Percentiles rank a stretch among this genome's conserved stretches.
Conservation (phyloP, 352 stramenopile genomes). For the Pythium aquatile region DNA sequence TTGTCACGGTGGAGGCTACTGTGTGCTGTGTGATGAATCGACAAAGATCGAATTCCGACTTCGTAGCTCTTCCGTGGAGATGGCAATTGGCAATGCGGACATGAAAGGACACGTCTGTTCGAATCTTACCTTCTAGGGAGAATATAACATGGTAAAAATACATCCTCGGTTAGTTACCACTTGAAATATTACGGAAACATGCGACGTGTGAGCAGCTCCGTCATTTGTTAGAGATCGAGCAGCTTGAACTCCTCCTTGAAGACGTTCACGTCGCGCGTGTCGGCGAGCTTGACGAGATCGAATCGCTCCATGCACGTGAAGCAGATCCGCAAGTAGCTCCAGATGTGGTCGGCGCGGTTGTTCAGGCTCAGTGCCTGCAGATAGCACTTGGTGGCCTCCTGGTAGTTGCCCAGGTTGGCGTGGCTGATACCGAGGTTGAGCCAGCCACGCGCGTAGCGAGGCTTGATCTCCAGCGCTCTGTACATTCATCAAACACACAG, state of each 20-base stretch:
- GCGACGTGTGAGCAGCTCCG: constrained; percentile 4
- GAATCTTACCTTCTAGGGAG: constrained; percentile 10
- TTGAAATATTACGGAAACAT: constrained; percentile 4
- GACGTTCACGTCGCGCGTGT: constrained; percentile 73
- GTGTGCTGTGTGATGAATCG: no score
- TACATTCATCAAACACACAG: not conserved
- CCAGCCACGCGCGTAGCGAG: constrained; percentile 96
- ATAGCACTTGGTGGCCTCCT: constrained; percentile 96
- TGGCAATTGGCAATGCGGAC: not conserved
- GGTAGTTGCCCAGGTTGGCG: constrained; percentile 94
- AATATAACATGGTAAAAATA: constrained; percentile 10
- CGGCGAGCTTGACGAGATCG: constrained; percentile 93
- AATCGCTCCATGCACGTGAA: constrained; percentile 97
- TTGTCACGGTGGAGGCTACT: no score
- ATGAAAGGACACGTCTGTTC: constrained; percentile 28
- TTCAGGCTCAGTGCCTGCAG: constrained; percentile 96
- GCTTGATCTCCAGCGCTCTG: constrained; percentile 94
- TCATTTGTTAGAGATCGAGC: constrained; percentile 54
- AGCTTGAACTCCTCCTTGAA: constrained; percentile 88
- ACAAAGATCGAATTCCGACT: no score
- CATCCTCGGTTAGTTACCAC: not conserved
- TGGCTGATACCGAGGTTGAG: constrained; percentile 98
- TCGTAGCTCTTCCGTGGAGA: not conserved
- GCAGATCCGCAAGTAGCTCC: constrained; percentile 98
- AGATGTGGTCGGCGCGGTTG: constrained; percentile 94